Conservation (phyloP, 2,329 filamentous ascomycete species). For the Bipolaris sorokiniana region DNA sequence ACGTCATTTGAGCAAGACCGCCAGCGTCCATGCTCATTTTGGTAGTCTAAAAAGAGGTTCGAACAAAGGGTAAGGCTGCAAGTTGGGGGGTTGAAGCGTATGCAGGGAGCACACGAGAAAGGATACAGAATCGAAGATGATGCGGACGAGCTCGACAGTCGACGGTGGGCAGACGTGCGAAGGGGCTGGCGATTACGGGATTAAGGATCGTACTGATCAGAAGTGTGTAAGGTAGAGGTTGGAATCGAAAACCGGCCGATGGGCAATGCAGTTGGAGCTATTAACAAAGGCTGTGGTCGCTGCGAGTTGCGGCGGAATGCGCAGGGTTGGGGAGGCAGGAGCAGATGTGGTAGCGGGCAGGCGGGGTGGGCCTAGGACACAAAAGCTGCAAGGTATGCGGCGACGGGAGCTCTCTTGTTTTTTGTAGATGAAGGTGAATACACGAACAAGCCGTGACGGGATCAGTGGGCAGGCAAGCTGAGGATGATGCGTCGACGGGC, state of each 20-base stretch:
- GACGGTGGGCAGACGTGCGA: constrained; percentile 30
- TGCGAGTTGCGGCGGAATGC: constrained; percentile 15
- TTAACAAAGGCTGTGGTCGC: constrained; percentile 42
- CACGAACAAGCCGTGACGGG: constrained; percentile 36
- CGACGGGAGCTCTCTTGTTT: constrained; percentile 17
- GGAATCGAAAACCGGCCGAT: constrained; percentile 46
- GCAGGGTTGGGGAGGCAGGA: constrained; percentile 19
- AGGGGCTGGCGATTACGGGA: constrained; percentile 44
- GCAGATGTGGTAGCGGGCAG: constrained; percentile 23
- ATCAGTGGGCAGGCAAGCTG: constrained; percentile 26
- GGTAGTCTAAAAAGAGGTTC: constrained; percentile 32
- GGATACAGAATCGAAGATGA: constrained; percentile 43
- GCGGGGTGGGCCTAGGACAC: constrained; percentile 21
- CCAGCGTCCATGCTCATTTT: constrained; percentile 82
- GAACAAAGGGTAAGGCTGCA: constrained; percentile 41
- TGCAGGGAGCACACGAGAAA: constrained; percentile 35
- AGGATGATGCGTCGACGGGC: constrained; percentile 31
- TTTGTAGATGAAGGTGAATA: constrained; percentile 26
- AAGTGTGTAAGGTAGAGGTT: constrained; percentile 33
- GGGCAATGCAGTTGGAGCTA: constrained; percentile 46
- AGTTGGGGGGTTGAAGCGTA: constrained; percentile 17
- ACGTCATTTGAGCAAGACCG: constrained; percentile 99
- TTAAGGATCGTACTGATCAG: constrained; percentile 50
- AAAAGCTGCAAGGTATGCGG: constrained; percentile 8
- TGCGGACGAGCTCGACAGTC: constrained; percentile 21